Evolutionary conservation across 139 green algal species (phyloP), one percentile per base, ranked within the genome.

Genomic region (Closterium sp.): DNA sequence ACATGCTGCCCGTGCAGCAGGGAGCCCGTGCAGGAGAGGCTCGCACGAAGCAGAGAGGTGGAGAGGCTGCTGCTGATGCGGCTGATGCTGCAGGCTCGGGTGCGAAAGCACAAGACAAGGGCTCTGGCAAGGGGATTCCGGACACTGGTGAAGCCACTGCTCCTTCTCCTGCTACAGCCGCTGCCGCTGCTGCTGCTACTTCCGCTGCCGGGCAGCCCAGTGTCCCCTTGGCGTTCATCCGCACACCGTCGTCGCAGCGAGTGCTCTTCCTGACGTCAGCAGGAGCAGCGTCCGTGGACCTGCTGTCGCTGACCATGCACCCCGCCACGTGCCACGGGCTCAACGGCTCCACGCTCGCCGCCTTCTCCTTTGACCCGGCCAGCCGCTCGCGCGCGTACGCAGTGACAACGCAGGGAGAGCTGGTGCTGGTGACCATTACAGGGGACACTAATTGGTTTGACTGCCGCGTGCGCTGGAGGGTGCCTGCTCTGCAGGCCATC

Each of bases 301-400:
- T 93, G 85, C 90, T 86, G 3, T 86, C 38, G 79, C 91, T 93
- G 28, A 22, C 34, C 27, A 21, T 93, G 32, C 38, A 86, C 27
- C 30, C 50, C 11, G 70, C 86, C 27, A 22, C 50, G 29, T 93
- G 90, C 70, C n/a, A 93, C 27, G 90, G 90, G 21, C 85, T 93
- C 30, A 90, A 90, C 11, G 90, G 70, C 90, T 93, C 90, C 22
- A 30, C 31, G 27, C 85, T 93, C n/a, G 85, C n/a, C 0, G 90
- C 90, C 24, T 93, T 91, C 31, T 31, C 30, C 28, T 91, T 93
- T 31, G 90, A 93, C 90, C n/a, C 85, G 22, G 85, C n/a, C 86
- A 86, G 84, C n/a, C 50, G 90, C 34, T 91, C 90, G 0, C 29
- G 85, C 28, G 90, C 85, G 10, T 93, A 93, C 17, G 90, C 85